Evolutionary conservation across 768 basidiomycete species (phyloP).

Genomic region (Lactarius sp.): DNA sequence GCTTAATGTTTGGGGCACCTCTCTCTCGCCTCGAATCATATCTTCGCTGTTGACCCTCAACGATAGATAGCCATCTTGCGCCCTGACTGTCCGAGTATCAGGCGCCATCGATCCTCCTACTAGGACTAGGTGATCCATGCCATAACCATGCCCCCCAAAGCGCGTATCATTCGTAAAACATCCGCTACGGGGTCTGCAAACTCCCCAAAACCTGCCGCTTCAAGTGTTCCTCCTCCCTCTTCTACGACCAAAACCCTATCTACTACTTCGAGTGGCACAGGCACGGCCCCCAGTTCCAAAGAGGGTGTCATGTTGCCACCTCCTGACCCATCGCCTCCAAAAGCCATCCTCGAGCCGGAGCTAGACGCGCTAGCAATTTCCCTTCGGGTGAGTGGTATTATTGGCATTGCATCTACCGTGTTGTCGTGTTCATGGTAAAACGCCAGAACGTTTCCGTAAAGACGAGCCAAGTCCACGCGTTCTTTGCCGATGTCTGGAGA

Average conservation of each 20-base stretch:
- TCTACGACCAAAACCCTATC: slow-evolving; percentile 17
- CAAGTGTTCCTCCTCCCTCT: slow-evolving; percentile 26
- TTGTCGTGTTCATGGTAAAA: not conserved
- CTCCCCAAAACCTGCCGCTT: slow-evolving; percentile 6
- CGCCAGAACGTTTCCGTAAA: slow-evolving; percentile 31
- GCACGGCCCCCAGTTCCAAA: not conserved
- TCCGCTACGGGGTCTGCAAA: slow-evolving; percentile 18
- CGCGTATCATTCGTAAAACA: slow-evolving; percentile 36
- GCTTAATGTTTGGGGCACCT: not conserved
- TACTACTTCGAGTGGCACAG: not conserved
- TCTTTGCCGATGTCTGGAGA: slow-evolving; percentile 59
- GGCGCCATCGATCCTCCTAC: not conserved
- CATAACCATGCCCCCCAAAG: slow-evolving; percentile 43
- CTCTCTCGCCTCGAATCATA: not conserved
- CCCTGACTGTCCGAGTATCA: not conserved
- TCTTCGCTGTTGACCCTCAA: not conserved
- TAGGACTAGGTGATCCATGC: not conserved
- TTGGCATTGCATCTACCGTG: not conserved
- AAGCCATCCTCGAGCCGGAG: slow-evolving; percentile 58
- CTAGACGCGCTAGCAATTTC: slow-evolving; percentile 50
- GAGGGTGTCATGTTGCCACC: slow-evolving; percentile 51
- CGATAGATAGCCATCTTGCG: not conserved
- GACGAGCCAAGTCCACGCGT: slow-evolving; percentile 65
- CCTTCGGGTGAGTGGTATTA: slow-evolving; percentile 45
- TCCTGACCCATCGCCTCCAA: slow-evolving; percentile 38